Percentiles rank a stretch among this genome's conserved stretches.
These are phyloP conservation scores for Cryphonectria radicalis DNA, from an alignment of 2,329 filamentous ascomycete species.

Conservation along the genomic window DNA sequence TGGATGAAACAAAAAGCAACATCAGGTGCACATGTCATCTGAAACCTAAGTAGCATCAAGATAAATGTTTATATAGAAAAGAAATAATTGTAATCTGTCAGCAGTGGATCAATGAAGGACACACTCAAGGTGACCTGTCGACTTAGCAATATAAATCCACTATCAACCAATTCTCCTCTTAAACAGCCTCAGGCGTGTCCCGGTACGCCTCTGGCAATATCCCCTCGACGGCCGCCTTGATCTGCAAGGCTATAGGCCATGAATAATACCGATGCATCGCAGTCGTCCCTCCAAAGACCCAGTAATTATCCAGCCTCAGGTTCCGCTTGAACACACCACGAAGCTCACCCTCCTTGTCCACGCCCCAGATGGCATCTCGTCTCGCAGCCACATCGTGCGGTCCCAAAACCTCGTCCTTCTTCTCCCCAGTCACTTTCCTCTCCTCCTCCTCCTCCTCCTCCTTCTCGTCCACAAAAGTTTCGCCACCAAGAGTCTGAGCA, in stretches of 20 bases:
- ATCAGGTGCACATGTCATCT: background rate
- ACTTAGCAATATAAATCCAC: background rate
- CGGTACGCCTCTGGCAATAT: conserved; percentile 42
- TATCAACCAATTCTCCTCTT: background rate
- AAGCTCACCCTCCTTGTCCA: conserved; percentile 48
- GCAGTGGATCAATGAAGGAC: background rate
- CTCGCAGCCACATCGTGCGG: conserved; percentile 36
- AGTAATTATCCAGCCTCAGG: conserved; percentile 40
- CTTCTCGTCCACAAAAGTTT: conserved; percentile 33
- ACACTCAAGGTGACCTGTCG: background rate
- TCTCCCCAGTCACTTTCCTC: too few relatives aligned
- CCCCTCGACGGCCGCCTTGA: conserved; percentile 42
- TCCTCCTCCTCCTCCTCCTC: background rate
- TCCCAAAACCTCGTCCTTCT: conserved; percentile 30
- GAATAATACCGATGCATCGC: conserved; percentile 42
- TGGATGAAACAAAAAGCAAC: too few relatives aligned
- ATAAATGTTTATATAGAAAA: background rate
- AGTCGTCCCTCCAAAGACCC: conserved; percentile 41
- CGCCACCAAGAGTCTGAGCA: conserved; percentile 34
- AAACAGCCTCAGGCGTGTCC: conserved; percentile 30
- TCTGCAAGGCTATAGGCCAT: conserved; percentile 39
- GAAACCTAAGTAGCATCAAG: too few relatives aligned
- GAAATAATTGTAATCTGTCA: background rate
- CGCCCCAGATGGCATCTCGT: conserved; percentile 46
- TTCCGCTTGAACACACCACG: conserved; percentile 47